Evolutionary conservation across 2,329 filamentous ascomycete genomes (phyloP).

Genomic region (Xylaria sp.): DNA sequence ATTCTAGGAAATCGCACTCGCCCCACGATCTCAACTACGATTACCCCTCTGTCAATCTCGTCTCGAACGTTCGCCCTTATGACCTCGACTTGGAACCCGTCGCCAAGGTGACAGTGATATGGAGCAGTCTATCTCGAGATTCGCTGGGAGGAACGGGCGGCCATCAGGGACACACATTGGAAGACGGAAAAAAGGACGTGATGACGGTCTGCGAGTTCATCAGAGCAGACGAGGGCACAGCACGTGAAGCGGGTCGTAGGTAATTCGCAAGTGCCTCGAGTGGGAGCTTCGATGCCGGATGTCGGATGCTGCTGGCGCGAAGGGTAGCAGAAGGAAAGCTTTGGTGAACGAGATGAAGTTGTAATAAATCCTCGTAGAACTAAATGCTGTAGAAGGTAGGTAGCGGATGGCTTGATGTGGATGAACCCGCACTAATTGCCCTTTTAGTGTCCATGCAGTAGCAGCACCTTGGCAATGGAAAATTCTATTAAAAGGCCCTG

Average conservation of each 20-base stretch:
- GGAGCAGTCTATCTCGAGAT: constrained; percentile 22
- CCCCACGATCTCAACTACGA: background rate
- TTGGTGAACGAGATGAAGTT: constrained; percentile 15
- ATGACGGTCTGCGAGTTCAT: constrained; percentile 8
- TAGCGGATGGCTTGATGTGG: constrained; percentile 6
- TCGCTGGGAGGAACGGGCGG: constrained; percentile 28
- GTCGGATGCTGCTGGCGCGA: background rate
- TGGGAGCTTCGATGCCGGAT: background rate
- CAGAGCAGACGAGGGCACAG: constrained; percentile 20
- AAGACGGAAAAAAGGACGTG: constrained; percentile 14
- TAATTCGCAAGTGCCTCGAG: background rate
- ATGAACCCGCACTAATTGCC: constrained; percentile 27
- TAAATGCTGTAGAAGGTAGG: constrained; percentile 1
- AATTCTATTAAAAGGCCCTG: background rate
- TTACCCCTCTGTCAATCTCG: background rate
- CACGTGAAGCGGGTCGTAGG: background rate
- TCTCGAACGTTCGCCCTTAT: constrained; percentile 2
- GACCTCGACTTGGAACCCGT: background rate
- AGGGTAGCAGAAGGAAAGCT: constrained; percentile 5
- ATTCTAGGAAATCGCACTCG: constrained; percentile 1
- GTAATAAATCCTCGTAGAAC: constrained; percentile 9
- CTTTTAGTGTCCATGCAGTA: constrained; percentile 25
- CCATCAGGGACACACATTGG: constrained; percentile 37
- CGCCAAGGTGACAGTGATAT: background rate
- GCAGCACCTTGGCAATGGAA: background rate